Evolutionary conservation across 331 rosid species (phyloP).

Genomic region (Saraca asoca): DNA sequence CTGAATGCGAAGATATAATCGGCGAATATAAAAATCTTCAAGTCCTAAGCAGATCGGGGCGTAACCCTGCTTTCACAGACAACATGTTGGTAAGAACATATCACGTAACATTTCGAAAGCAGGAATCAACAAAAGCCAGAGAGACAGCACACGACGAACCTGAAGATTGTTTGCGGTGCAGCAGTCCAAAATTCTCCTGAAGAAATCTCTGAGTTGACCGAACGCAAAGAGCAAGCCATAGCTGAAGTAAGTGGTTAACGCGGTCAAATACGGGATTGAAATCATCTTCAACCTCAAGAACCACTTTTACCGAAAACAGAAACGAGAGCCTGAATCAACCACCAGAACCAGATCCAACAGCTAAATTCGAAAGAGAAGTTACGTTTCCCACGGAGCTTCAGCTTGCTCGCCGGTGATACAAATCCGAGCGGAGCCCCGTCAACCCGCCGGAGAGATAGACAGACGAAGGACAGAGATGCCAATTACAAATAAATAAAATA

Average conservation of each 20-base stretch:
- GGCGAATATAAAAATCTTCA: conserved; percentile 83
- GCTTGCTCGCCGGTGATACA: neutral
- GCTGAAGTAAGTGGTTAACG: conserved; percentile 78
- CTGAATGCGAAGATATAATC: conserved; percentile 88
- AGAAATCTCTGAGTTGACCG: conserved; percentile 76
- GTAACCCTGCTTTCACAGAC: conserved; percentile 56
- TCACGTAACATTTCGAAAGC: too few species aligned
- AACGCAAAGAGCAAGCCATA: conserved; percentile 75
- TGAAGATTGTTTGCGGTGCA: conserved; percentile 54
- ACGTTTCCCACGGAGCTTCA: neutral
- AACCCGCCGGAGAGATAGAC: neutral
- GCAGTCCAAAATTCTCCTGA: conserved; percentile 64
- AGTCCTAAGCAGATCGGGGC: conserved; percentile 92
- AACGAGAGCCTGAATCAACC: neutral
- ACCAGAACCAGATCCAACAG: conserved; percentile 1
- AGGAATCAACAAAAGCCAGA: too few species aligned
- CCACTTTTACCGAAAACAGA: neutral
- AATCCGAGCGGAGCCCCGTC: neutral
- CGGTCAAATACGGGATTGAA: conserved; percentile 72
- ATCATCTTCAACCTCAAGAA: conserved; percentile 45
- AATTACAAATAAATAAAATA: neutral
- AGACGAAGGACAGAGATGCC: neutral
- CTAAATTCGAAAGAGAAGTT: neutral
- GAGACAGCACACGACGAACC: conserved; percentile 27
- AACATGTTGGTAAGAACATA: neutral